Conservation (phyloP, 306 rosid species). For the Begonia peltatifolia region DNA sequence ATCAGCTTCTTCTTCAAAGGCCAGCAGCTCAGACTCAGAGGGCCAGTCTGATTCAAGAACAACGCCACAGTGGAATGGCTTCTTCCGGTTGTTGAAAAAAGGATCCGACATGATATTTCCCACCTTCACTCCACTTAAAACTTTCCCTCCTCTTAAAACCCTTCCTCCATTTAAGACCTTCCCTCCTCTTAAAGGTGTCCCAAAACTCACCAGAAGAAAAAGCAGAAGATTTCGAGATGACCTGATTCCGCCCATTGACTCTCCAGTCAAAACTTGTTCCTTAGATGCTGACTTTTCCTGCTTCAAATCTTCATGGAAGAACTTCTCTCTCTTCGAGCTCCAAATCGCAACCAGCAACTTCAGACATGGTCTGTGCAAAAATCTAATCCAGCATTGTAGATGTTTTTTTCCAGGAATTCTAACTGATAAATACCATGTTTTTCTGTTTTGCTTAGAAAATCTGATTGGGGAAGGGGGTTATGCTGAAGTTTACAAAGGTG, state of each 20-base stretch:
- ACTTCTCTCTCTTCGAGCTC: constrained; percentile 48
- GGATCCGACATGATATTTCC: constrained; percentile 49
- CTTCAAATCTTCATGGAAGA: constrained; percentile 83
- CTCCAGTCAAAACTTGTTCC: constrained; percentile 26
- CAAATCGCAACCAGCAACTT: constrained; percentile 61
- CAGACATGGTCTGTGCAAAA: constrained; percentile 38
- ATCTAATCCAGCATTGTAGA: background rate
- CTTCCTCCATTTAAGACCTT: constrained; percentile 45
- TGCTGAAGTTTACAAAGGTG: constrained; percentile 84
- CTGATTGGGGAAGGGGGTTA: constrained; percentile 98
- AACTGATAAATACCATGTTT: constrained; percentile 17
- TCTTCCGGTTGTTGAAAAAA: constrained; percentile 46
- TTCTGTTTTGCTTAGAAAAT: constrained; percentile 30
- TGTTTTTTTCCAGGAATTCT: background rate
- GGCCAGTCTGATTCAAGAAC: constrained; percentile 16
- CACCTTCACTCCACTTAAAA: constrained; percentile 13
- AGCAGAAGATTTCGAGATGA: constrained; percentile 63
- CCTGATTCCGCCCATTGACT: constrained; percentile 29
- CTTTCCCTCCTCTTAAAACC: constrained; percentile 9
- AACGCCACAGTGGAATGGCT: constrained; percentile 38
- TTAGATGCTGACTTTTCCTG: constrained; percentile 34
- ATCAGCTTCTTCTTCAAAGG: constrained; percentile 35
- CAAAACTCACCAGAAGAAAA: constrained; percentile 58
- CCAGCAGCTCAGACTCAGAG: constrained; percentile 63
- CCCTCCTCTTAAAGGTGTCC: constrained; percentile 36